These are phyloP conservation scores for Golubevia pallescens DNA, from an alignment of 1,284 basidiomycete genomes.

Conservation along the genomic window DNA sequence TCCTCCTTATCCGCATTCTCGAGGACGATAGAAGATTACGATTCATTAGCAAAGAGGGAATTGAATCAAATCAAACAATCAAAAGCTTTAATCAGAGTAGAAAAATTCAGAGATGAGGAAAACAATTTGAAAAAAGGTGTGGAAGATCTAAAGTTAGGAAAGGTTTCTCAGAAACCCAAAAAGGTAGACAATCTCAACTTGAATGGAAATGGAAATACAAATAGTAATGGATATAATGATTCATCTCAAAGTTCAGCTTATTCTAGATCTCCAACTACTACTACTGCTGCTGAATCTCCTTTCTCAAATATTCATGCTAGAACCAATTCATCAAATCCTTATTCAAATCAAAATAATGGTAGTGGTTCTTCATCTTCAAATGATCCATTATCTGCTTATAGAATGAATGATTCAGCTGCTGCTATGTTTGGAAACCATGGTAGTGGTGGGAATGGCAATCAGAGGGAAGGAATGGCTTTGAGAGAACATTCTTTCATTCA, in stretches of 20 bases:
- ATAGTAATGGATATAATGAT: neutral
- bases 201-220: neutral
- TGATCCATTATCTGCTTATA: constrained; percentile 54
- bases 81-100: constrained; percentile 48
- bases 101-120: constrained; percentile 54
- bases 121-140: constrained; percentile 35
- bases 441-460: constrained; percentile 1
- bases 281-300: constrained; percentile 8
- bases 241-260: constrained; percentile 3
- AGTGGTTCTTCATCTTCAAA: neutral
- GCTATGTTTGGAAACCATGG: constrained; percentile 44
- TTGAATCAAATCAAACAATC: constrained; percentile 56
- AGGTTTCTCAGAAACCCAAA: neutral
- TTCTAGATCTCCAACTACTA: constrained; percentile 7
- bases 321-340: constrained; percentile 2
- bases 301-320: neutral
- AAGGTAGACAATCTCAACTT: neutral
- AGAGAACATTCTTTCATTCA: constrained; percentile 60
- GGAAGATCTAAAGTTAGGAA: constrained; percentile 30
- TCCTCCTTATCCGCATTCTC: constrained; percentile 46
- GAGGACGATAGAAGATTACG: constrained; percentile 61
- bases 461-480: constrained; percentile 51
- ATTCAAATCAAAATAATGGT: neutral
- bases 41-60: constrained; percentile 56
- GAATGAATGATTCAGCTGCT: constrained; percentile 46